phyloP scores from a whole-genome alignment of 345 rosid species.

The Cardamine occulta region DNA sequence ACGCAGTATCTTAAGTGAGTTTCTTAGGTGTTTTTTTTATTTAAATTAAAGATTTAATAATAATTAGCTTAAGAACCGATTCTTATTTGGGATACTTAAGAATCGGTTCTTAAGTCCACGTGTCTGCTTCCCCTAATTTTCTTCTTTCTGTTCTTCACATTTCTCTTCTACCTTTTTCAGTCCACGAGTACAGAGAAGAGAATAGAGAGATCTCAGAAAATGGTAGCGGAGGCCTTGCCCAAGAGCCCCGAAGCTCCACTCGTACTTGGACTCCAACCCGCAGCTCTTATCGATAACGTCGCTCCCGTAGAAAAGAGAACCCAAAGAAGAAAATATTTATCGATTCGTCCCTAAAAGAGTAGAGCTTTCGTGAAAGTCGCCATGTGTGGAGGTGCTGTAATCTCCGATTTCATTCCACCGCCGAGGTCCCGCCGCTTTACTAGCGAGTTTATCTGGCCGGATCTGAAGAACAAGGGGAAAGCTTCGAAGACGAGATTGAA shows the following conservation, averaged over 20 bases:
- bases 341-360: constrained; percentile 9
- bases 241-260: constrained; percentile 50
- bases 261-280: constrained; percentile 88
- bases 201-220: constrained; percentile 31
- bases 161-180: no score
- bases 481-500: constrained; percentile 44
- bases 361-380: constrained; percentile 14
- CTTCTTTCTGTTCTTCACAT: no score
- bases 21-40: no score
- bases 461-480: constrained; percentile 54
- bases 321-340: constrained; percentile 24
- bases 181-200: no score
- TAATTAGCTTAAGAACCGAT: no score
- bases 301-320: constrained; percentile 50
- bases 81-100: no score
- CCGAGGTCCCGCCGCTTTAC: constrained; percentile 53
- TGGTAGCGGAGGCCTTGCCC: constrained; percentile 75
- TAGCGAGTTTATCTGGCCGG: constrained; percentile 74
- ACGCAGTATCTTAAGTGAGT: no score
- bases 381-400: constrained; percentile 99
- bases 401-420: constrained; percentile 73
- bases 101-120: no score
- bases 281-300: constrained; percentile 84
- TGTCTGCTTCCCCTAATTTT: no score
- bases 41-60: no score